Conservation (phyloP, 1,139 yeast genomes). For the Pichia kudriavzevii region DNA sequence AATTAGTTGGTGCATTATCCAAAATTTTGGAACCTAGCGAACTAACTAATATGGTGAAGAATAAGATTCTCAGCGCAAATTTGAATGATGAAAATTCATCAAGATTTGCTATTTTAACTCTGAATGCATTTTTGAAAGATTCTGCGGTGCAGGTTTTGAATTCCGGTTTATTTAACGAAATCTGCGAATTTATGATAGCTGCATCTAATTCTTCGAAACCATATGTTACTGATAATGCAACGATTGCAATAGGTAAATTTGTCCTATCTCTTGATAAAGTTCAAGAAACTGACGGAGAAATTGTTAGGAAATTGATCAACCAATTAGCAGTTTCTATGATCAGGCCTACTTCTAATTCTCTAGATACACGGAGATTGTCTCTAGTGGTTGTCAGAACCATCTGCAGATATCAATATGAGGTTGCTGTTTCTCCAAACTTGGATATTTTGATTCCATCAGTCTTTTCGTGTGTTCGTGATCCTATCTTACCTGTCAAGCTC, state of each 20-base stretch:
- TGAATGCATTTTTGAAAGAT: constrained; percentile 75
- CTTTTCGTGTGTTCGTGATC: constrained; percentile 78
- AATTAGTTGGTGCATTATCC: constrained; percentile 68
- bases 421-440: constrained; percentile 43
- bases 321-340: constrained; percentile 45
- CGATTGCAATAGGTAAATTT: constrained; percentile 78
- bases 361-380: constrained; percentile 76
- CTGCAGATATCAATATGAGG: constrained; percentile 50
- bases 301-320: constrained; percentile 21
- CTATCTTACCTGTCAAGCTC: constrained; percentile 79
- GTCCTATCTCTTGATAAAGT: constrained; percentile 44
- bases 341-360: constrained; percentile 52
- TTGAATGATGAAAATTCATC: constrained; percentile 34
- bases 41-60: constrained; percentile 51
- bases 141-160: constrained; percentile 57
- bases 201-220: constrained; percentile 41
- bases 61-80: constrained; percentile 46
- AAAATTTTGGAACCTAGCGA: constrained; percentile 60
- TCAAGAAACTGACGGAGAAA: constrained; percentile 26
- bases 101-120: constrained; percentile 61
- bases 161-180: constrained; percentile 41
- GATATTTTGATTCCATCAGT: constrained; percentile 63
- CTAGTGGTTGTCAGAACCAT: constrained; percentile 72
- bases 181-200: constrained; percentile 40
- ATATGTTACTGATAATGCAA: constrained; percentile 72